A percentile compares a stretch with the other conserved stretches of the same genome.
These are phyloP conservation scores for Dalbergia cochinchinensis DNA, from an alignment of 306 rosid genomes.

Conservation along the genomic window DNA sequence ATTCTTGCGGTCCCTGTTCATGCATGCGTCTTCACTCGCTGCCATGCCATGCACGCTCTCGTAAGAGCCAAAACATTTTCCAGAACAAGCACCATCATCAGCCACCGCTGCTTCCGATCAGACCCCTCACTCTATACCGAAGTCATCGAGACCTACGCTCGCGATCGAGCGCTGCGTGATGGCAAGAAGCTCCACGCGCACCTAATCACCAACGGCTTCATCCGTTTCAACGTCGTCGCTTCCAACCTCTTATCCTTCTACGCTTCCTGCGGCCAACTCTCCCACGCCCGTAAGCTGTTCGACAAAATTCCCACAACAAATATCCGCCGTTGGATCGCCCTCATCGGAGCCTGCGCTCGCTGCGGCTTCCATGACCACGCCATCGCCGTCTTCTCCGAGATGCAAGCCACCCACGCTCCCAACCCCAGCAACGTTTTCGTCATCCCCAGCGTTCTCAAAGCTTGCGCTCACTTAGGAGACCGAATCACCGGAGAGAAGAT, in stretches of 20 bases:
- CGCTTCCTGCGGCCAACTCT: constrained; percentile 57
- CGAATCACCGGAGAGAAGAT: constrained; percentile 59
- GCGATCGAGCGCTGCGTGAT: constrained; percentile 52
- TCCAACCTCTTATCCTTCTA: constrained; percentile 71
- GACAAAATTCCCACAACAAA: constrained; percentile 75
- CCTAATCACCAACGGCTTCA: constrained; percentile 64
- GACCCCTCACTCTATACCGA: constrained; percentile 54
- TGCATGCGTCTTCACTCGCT: background rate
- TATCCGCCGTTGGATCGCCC: constrained; percentile 70
- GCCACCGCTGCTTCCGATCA: constrained; percentile 48
- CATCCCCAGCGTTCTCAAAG: constrained; percentile 87
- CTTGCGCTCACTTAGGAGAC: constrained; percentile 73
- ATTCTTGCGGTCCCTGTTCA: too few relatives aligned
- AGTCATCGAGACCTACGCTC: constrained; percentile 55
- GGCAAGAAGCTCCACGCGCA: constrained; percentile 83
- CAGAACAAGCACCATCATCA: constrained; percentile 33
- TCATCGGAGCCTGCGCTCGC: constrained; percentile 73
- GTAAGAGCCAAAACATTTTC: constrained; percentile 28
- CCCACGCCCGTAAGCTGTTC: constrained; percentile 72
- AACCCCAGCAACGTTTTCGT: constrained; percentile 56
- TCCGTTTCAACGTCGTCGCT: constrained; percentile 59
- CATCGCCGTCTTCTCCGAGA: constrained; percentile 57
- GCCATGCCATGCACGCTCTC: constrained; percentile 33
- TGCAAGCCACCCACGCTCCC: constrained; percentile 53
- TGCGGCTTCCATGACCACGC: constrained; percentile 66